Percentiles rank a stretch among this genome's conserved stretches.
Evolutionary conservation across 345 rosid genomes (phyloP).

Genomic region (Eucalyptus curtisii): DNA sequence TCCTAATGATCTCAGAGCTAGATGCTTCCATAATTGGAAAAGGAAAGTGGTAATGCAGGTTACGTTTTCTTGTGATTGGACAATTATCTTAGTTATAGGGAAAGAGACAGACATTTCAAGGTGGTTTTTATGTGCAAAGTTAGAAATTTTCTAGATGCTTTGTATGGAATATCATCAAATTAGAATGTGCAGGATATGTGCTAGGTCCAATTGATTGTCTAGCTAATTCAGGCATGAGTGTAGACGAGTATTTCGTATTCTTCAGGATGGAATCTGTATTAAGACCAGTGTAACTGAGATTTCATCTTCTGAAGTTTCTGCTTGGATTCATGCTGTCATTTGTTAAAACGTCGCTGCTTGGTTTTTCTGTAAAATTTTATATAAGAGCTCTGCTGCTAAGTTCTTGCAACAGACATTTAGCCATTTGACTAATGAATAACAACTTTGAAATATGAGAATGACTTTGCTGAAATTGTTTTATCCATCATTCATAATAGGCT

Average conservation of each 20-base stretch:
- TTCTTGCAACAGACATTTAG: background rate
- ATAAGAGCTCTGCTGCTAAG: background rate
- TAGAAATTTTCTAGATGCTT: background rate
- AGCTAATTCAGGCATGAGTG: background rate
- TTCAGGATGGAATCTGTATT: background rate
- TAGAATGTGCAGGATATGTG: background rate
- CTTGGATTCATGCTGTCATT: background rate
- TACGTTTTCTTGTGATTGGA: background rate
- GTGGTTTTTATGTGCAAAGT: background rate
- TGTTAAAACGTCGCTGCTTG: background rate
- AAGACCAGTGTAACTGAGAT: background rate
- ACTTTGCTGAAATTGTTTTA: background rate
- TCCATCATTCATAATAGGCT: background rate
- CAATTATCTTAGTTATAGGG: background rate
- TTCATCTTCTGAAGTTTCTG: background rate
- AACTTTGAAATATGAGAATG: background rate
- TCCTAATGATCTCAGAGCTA: background rate
- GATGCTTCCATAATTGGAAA: background rate
- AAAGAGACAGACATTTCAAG: background rate
- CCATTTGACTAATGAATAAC: background rate
- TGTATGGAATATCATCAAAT: background rate
- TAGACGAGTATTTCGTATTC: background rate
- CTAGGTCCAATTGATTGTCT: background rate
- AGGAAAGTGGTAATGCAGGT: background rate
- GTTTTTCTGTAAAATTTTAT: background rate